Evolutionary conservation across 2,329 filamentous ascomycete species (phyloP).

Genomic region (Coniochaeta pulveracea): DNA sequence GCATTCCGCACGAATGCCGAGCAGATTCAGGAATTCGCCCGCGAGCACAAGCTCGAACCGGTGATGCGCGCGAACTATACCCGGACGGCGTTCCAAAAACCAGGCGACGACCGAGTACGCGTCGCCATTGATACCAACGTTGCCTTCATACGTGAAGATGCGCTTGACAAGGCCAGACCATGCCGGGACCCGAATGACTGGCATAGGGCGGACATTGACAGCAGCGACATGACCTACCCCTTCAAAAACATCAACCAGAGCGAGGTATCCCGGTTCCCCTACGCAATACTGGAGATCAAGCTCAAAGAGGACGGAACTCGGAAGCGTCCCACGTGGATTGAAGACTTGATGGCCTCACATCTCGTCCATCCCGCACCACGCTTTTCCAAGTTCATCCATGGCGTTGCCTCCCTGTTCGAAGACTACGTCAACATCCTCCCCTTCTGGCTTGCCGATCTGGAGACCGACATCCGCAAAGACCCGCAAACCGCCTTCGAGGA

Average conservation of each 20-base stretch:
- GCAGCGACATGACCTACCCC: constrained; percentile 70
- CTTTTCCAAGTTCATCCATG: constrained; percentile 96
- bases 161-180: constrained; percentile 70
- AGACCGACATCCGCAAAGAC: constrained; percentile 88
- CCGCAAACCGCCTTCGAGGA: constrained; percentile 84
- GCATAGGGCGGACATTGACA: constrained; percentile 87
- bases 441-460: constrained; percentile 89
- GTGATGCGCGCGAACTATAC: constrained; percentile 86
- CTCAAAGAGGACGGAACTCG: constrained; percentile 53
- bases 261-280: constrained; percentile 84
- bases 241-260: constrained; percentile 82
- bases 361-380: constrained; percentile 79
- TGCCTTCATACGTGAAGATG: constrained; percentile 70
- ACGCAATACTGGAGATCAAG: constrained; percentile 87
- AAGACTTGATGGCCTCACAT: constrained; percentile 86
- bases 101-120: constrained; percentile 77
- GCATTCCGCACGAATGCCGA: constrained; percentile 61
- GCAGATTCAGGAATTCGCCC: constrained; percentile 71
- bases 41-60: constrained; percentile 67
- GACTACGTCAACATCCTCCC: constrained; percentile 93
- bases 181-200: constrained; percentile 82
- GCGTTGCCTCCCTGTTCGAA: constrained; percentile 83
- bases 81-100: constrained; percentile 93
- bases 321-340: constrained; percentile 74
- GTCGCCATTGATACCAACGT: constrained; percentile 90